phyloP scores from a whole-genome alignment of 2,329 filamentous ascomycete species.

The Colletotrichum melonis region DNA sequence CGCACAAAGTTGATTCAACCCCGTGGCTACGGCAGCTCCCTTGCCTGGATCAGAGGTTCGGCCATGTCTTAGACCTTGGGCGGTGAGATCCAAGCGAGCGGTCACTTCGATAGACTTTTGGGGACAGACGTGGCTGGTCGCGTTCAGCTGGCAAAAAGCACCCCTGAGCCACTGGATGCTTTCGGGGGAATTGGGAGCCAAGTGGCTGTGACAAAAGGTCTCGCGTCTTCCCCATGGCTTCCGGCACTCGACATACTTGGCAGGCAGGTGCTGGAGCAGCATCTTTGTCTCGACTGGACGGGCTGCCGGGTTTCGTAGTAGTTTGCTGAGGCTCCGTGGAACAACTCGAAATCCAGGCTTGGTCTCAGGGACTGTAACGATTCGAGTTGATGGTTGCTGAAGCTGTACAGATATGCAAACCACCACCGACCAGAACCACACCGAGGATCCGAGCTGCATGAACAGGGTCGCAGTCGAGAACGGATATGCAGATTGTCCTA shows the following conservation, averaged over 20 bases:
- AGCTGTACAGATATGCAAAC: background rate
- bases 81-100: constrained; percentile 24
- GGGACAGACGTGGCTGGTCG: constrained; percentile 5
- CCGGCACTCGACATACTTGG: background rate
- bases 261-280: background rate
- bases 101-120: background rate
- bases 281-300: background rate
- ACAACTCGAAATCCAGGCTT: background rate
- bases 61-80: constrained; percentile 15
- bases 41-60: background rate
- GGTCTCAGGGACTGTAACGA: too few species aligned
- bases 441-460: background rate
- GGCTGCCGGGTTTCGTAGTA: background rate
- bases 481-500: constrained; percentile 10
- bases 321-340: background rate
- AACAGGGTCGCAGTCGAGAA: constrained; percentile 15
- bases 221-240: background rate
- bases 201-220: background rate
- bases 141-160: constrained; percentile 11
- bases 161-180: constrained; percentile 12
- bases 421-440: background rate
- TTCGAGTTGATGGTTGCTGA: background rate
- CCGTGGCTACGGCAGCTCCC: background rate
- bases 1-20: background rate
- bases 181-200: background rate